Base-by-base conservation (phyloP, 306 rosid genomes). In the Ochetophila trinervis region DNA sequence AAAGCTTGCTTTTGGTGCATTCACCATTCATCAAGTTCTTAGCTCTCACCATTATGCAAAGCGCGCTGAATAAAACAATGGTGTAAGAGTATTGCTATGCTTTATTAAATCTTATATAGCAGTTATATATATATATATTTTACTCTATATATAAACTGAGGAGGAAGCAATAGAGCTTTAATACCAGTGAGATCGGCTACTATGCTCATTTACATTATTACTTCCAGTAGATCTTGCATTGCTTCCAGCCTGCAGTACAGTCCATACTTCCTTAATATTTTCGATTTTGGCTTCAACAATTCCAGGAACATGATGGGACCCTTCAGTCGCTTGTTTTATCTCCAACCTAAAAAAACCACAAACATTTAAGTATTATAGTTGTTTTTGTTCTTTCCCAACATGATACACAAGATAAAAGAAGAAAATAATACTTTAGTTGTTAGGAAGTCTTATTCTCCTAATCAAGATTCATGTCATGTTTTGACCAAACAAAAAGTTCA, bases 171-270 rank as follows among this genome's bases (percentile, higher is more conserved):
- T 4, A 8, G 47, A 72, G 65, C 36, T 23, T 42, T 7, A 55
- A 37, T 80, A 90, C 97, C 95, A 90, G 69, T 90, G 97, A 62
- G 97, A 90, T 68, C 97, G 90, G 75, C 97, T 90, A 66, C 95
- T 90, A 67, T 90, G 95, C 71, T 90, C 97, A 62, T 90, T 90
- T 55, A 90, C 88, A 5, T 90, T 87, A 59, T 87, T 90, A 73
- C 91, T 90, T 76, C 97, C 95, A 63, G 85, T 82, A 35, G 91
- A 84, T 75, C 97, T 85, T 50, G 95, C 90, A 82, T 87, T 87
- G 59, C 91, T 90, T 82, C 97, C 97, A 22, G 88, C 74, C 67
- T 80, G 90, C 70, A 90, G 72, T 49, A 87, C 91, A 18, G 68
- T 74, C 95, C 97, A 90, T 20, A 83, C 97, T 35, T 90, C 85